Base-by-base conservation (phyloP, 1,284 basidiomycete species). In the Volvariella volvacea region DNA sequence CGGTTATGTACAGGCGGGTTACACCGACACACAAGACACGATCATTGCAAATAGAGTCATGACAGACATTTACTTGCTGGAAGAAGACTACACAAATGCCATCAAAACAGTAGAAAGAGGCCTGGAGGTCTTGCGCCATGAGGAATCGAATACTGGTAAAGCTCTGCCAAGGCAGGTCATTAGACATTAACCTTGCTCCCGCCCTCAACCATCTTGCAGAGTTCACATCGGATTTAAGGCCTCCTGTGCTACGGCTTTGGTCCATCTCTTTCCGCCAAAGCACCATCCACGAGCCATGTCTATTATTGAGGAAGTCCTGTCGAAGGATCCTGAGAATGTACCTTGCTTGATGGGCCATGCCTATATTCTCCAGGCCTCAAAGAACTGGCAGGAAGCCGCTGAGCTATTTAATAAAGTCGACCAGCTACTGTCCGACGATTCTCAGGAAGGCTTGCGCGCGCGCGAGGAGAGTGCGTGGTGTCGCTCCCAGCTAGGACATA, bases 381-480 rank as follows among this genome's bases (percentile, higher is more conserved):
- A 68, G 1, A 73, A 80, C 28, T 98, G 91, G 90, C 52, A 66
- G 1, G 80, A 83, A 17, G 92, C 94, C 0, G 70, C 70, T 16
- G 56, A 60, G 2, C 52, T 81, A 4, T 97, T 95, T 63, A 54
- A 61, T 7, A 66, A 64, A 44, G 78, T 80, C 3, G 66, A 69
- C 16, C 59, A 62, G 10, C 60, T 77, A 3, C 58, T 75, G 25
- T 64, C 70, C 1, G 71, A 74, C 8, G 69, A 76, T 58, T 41
- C 67, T 1, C 57, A 67, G 31, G 61, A 74, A 4, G 75, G 73
- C n/a, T 55, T 88, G 4, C 83, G 87, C 33, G 88, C 91, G 0
- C 71, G 67, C 49, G 90, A 94, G 56, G 93, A 97, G 58, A 61
- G 73, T 20, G 92, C 87, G 0, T 98, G 95, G 94, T 93, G 91